Evolutionary conservation across 208 protist genomes (phyloP), one percentile per base, ranked within the genome.

Genomic region (Novymonas esmeraldas): DNA sequence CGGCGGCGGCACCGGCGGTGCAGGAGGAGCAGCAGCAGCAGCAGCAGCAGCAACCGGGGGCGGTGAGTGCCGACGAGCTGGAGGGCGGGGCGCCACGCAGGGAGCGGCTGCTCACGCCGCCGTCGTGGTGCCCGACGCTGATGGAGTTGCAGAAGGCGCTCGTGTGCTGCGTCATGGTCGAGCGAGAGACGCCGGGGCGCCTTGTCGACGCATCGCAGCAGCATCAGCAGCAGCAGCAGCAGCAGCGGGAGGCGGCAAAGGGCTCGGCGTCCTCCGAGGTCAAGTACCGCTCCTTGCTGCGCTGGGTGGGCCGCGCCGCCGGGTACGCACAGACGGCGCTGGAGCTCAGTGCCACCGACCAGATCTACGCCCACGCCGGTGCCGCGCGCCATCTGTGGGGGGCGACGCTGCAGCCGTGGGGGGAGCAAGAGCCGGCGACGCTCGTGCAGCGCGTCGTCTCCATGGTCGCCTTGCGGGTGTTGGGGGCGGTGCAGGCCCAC

Each of bases 391-490:
- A 64, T 20, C 69, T 64, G 61, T 75, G 64, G 75, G 13, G 52
- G 50, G 34, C 61, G 24, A 70, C 56, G 18, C 42, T 67, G 41
- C 69, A 31, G 14, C 63, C 75, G 24, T 80, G 69, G 75, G 38
- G 62, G 0, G 58, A 68, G 51, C 59, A 59, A 16, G 61, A 54
- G n/a, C 13, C 68, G 31, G 58, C 67, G 51, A 64, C 67, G 49
- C 83, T 82, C 59, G 45, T 78, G 7, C 79, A 78, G 36, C 75
- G 58, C 26, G 58, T 84, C 52, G 29, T 67, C 28, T 75, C 66
- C 38, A 78, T 84, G 68, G 77, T 92, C 0, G 48, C 63, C n/a
- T 33, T 86, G 46, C 82, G 86, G 26, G 18, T 72, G 33, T 61
- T 81, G 1, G 60, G 54, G 1, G 76, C 70, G 13, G 42, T 58